Evolutionary conservation across 2,329 filamentous ascomycete genomes (phyloP), one percentile per base, ranked within the genome.

Genomic region (Trichoderma polysporum): DNA sequence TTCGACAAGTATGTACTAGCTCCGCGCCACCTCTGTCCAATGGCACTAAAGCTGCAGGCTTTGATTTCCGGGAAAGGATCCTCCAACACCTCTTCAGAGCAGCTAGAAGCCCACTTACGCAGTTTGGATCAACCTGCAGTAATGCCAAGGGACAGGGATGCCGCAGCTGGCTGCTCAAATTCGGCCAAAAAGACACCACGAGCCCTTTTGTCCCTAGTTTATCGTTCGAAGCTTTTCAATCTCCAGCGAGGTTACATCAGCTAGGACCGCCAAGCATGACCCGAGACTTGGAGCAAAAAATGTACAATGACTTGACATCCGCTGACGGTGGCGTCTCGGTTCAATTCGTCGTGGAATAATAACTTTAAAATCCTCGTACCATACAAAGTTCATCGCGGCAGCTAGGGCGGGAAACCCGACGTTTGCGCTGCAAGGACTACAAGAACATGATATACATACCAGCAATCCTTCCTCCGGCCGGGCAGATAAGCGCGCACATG

Each of bases 11-110:
- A 37, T 22, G 39, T 47, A 31, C 62, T 65, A 65, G 62, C 45
- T 57, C 41, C 29, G 41, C 31, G 37, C 53, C 62, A 57, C 49
- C 64, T 61, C 37, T 53, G 52, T 49, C 31, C 52, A 57, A 65
- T 31, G 50, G 33, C 62, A 65, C 62, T 65, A 66, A 25, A 45
- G 41, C 63, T 66, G 65, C 65, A 57, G 52, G 41, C 60, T 54
- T 64, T 68, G 66, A 59, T 56, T 68, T 57, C 59, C 52, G 54
- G 65, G 59, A 58, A 57, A 58, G 59, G 66, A 68, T 68, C 35
- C 54, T 64, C 59, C 52, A 63, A 27, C 35, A 53, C 59, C 53
- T 54, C 60, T 59, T 49, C 27, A 64, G 39, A n/a, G 29, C 58
- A 67, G 53, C 53, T 59, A 35, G 52, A 56, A 64, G n/a, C 33